Base-by-base conservation (phyloP, 1,284 basidiomycete species). In the Clitocybe nebularis region DNA sequence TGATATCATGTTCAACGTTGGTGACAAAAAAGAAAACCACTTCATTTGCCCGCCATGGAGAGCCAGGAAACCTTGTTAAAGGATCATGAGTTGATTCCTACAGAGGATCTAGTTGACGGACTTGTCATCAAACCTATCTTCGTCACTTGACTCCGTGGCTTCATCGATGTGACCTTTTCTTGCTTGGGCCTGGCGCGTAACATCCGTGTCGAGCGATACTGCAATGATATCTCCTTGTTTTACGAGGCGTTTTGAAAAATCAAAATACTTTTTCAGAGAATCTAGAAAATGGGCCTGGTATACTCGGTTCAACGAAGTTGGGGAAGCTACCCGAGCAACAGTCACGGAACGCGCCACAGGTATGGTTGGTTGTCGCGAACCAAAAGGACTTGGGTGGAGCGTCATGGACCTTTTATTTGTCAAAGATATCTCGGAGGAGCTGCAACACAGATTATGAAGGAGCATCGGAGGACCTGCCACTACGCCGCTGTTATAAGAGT, bases 181-280 rank as follows among this genome's bases (percentile, higher is more conserved):
- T 25, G 39, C 36, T 21, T 41, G 23, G 17, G 22, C n/a, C 19
- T 47, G 33, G 10, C 40, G 14, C n/a, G 42, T 36, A 24, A 45
- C 61, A 40, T 81, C 77, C 1, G 77, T 71, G 49, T 84, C 75
- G 20, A 95, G 74, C 0, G 74, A 68, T 3, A 96, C 72, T 1
- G 82, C 77, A 36, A 99, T 76, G 11, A 95, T 56, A 60, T 98
- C 94, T 0, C 90, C 91, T 44, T 77, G 71, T 58, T 86, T 84
- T 9, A 95, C 73, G 14, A 96, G 64, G 23, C 81, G 74, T 46
- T 69, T 76, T 0, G 64, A 62, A 0, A 60, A 58, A 26, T 75
- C 68, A 56, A 97, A 93, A 58, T 88, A 79, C 2, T 59, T 47
- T 44, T 81, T 85, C 47, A 98, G 64, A 3, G 82, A 80, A 9